Conservation (phyloP, 768 basidiomycete species). For the Tulasnella sp. region DNA sequence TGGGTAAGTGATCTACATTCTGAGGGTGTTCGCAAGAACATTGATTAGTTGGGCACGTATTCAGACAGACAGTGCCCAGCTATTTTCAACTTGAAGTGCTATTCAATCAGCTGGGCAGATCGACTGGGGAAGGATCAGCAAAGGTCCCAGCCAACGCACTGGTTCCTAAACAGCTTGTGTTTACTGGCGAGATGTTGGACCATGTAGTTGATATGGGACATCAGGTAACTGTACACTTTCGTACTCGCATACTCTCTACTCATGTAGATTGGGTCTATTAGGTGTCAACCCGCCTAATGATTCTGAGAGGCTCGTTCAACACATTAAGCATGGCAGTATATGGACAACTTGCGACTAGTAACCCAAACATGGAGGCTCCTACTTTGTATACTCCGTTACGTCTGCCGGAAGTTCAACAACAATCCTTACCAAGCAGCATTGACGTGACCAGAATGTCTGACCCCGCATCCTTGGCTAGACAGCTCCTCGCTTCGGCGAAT, state of each 20-base stretch:
- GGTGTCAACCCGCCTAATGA: slow-evolving; percentile 15
- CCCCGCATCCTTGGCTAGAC: neutral
- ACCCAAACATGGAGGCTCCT: neutral
- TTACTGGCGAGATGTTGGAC: slow-evolving; percentile 1
- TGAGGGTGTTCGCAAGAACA: neutral
- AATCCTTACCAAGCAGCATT: neutral
- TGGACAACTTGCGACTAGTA: neutral
- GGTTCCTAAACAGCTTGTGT: neutral
- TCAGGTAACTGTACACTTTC: neutral
- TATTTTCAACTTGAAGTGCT: neutral
- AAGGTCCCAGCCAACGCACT: slow-evolving; percentile 12
- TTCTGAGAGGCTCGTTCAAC: slow-evolving; percentile 13
- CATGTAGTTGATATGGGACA: neutral
- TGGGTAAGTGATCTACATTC: slow-evolving; percentile 1
- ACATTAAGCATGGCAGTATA: slow-evolving; percentile 14
- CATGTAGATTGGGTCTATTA: neutral
- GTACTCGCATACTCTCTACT: too few relatives aligned
- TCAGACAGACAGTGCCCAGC: slow-evolving; percentile 4
- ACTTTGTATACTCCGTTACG: neutral
- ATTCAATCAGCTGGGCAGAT: neutral
- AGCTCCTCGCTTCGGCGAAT: neutral
- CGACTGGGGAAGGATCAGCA: neutral
- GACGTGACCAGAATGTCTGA: neutral
- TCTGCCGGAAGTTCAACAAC: neutral
- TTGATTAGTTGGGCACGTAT: too few relatives aligned